These are phyloP conservation scores for Fusarium lateritium DNA, from an alignment of 2,329 filamentous ascomycete genomes.

Conservation along the genomic window DNA sequence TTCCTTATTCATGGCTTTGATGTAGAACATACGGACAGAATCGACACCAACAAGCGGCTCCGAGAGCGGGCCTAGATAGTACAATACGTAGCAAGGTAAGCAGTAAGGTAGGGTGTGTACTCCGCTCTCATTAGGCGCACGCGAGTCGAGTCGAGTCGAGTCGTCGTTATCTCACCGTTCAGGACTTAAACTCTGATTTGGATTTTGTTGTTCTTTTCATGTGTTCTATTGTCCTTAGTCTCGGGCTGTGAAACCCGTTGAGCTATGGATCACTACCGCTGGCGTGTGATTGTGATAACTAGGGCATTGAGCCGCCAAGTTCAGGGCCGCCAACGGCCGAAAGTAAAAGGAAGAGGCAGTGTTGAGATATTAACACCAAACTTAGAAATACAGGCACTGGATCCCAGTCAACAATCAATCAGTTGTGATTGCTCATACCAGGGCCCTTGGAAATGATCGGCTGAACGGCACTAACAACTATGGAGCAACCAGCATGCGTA, in stretches of 20 bases:
- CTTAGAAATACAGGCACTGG: too few relatives aligned
- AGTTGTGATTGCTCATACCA: constrained; percentile 12
- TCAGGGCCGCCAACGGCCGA: not conserved
- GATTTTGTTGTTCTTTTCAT: not conserved
- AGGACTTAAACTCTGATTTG: constrained; percentile 19
- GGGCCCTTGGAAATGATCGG: constrained; percentile 27
- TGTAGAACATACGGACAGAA: constrained; percentile 10
- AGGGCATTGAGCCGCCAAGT: too few relatives aligned
- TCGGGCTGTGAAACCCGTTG: constrained; percentile 5
- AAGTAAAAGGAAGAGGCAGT: constrained; percentile 2
- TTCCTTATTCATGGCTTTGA: constrained; percentile 10
- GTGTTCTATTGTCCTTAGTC: not conserved
- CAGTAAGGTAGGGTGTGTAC: not conserved
- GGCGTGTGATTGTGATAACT: constrained; percentile 6
- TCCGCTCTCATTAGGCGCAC: constrained; percentile 19
- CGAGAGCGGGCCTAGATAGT: constrained; percentile 6
- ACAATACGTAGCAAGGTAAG: too few relatives aligned
- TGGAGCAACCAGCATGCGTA: constrained; percentile 18
- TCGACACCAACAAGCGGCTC: constrained; percentile 31
- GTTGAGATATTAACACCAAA: too few relatives aligned
- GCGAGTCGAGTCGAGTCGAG: constrained; percentile 6
- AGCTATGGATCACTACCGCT: not conserved
- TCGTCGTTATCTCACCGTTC: constrained; percentile 15
- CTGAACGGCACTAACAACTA: constrained; percentile 28
- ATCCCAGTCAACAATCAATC: constrained; percentile 4